Conservation (phyloP, 2,329 filamentous ascomycete species). For the Alternaria burnsii region DNA sequence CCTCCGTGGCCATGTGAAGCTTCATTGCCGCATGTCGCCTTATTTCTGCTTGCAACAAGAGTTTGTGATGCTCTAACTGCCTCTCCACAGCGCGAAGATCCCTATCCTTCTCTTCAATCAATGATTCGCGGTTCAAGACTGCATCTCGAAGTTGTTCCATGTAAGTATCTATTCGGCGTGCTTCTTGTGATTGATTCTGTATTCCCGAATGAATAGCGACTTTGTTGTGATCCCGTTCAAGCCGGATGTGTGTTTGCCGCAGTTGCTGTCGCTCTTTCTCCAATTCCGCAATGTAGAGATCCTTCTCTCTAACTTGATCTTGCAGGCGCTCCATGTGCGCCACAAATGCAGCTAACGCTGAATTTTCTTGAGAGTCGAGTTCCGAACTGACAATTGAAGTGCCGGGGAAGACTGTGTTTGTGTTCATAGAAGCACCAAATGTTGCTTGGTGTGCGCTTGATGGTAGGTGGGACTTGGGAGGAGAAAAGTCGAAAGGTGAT, state of each 20-base stretch:
- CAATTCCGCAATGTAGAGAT: slow-evolving; percentile 34
- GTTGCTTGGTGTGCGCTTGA: background rate
- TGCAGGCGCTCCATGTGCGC: slow-evolving; percentile 45
- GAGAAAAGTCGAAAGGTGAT: slow-evolving; percentile 36
- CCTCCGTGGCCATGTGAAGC: slow-evolving; percentile 27
- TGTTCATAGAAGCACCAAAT: slow-evolving; percentile 32
- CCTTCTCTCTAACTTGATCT: slow-evolving; percentile 43
- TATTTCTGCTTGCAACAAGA: slow-evolving; percentile 53
- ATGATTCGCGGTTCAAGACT: slow-evolving; percentile 42
- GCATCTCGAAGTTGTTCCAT: slow-evolving; percentile 41
- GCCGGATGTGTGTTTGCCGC: slow-evolving; percentile 25
- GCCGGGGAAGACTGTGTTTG: slow-evolving; percentile 42
- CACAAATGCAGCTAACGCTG: slow-evolving; percentile 36
- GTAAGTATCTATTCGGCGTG: slow-evolving; percentile 36
- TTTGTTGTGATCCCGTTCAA: slow-evolving; percentile 36
- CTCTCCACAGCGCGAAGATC: slow-evolving; percentile 39
- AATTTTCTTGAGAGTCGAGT: slow-evolving; percentile 30
- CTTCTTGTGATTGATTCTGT: slow-evolving; percentile 39
- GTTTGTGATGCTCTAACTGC: slow-evolving; percentile 52
- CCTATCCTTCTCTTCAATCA: slow-evolving; percentile 45
- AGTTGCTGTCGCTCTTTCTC: slow-evolving; percentile 32
- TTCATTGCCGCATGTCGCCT: slow-evolving; percentile 47
- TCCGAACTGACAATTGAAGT: slow-evolving; percentile 25
- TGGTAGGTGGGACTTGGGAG: slow-evolving; percentile 16
- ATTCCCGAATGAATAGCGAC: slow-evolving; percentile 39